These are phyloP conservation scores for Tephrocybe sp. DNA, from an alignment of 768 basidiomycete genomes.

Conservation along the genomic window DNA sequence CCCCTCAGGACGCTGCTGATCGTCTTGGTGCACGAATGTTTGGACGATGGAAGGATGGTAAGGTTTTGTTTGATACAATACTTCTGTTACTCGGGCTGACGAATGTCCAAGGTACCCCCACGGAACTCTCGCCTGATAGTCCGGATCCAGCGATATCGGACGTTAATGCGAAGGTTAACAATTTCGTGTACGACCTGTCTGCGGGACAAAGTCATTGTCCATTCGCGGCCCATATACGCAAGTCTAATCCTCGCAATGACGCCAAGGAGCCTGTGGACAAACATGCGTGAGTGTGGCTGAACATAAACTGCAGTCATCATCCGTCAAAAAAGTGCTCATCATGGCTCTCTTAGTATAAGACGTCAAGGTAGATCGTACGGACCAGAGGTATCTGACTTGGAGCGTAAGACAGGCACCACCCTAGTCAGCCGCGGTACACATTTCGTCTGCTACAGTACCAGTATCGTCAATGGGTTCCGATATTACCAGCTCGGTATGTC, in stretches of 20 bases:
- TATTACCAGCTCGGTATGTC: neutral
- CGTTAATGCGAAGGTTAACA: slow-evolving; percentile 15
- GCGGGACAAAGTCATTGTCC: slow-evolving; percentile 14
- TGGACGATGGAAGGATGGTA: too few relatives aligned
- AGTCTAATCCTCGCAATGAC: slow-evolving; percentile 18
- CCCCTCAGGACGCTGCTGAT: too few relatives aligned
- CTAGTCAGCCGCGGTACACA: slow-evolving; percentile 13
- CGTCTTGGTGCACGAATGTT: too few relatives aligned
- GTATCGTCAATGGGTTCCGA: slow-evolving; percentile 18
- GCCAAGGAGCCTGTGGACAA: slow-evolving; percentile 13
- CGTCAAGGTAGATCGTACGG: slow-evolving; percentile 14
- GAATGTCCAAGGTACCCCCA: slow-evolving; percentile 12
- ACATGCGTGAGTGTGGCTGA: slow-evolving; percentile 9
- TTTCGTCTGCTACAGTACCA: slow-evolving; percentile 17
- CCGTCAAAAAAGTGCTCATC: neutral
- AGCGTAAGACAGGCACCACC: slow-evolving; percentile 4
- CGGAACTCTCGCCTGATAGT: slow-evolving; percentile 15
- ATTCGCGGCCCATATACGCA: slow-evolving; percentile 18
- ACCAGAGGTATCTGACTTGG: slow-evolving; percentile 8
- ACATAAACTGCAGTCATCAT: too few relatives aligned
- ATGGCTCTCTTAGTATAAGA: slow-evolving; percentile 1
- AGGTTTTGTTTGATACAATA: too few relatives aligned
- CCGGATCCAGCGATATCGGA: slow-evolving; percentile 10
- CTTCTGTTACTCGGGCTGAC: neutral
- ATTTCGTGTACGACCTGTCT: slow-evolving; percentile 21